A percentile compares a stretch with the other conserved stretches of the same genome.
phyloP scores from a whole-genome alignment of 2,329 filamentous ascomycete species.

The Aspergillus sp. region DNA sequence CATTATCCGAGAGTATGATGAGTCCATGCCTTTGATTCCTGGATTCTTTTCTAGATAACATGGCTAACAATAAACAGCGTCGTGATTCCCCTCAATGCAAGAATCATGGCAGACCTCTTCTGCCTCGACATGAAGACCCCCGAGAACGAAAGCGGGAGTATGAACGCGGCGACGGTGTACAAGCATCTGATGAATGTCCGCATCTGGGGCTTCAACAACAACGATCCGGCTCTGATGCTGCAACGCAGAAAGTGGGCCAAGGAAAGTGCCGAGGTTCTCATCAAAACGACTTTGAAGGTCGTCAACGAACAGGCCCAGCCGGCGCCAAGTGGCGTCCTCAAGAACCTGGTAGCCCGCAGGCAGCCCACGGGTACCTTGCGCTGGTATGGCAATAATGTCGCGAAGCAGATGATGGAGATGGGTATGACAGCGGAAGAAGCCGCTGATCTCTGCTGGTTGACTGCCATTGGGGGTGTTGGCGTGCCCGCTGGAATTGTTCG shows the following conservation, averaged over 20 bases:
- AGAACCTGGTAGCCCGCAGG: neutral
- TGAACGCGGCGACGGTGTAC: constrained; percentile 57
- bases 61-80: constrained; percentile 8
- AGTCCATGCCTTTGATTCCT: too few relatives aligned
- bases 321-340: neutral
- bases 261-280: constrained; percentile 39
- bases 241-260: constrained; percentile 46
- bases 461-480: constrained; percentile 42
- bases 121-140: constrained; percentile 22
- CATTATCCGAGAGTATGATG: constrained; percentile 20
- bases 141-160: constrained; percentile 31
- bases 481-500: constrained; percentile 41
- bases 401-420: constrained; percentile 35
- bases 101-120: constrained; percentile 26
- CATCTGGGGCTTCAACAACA: constrained; percentile 49
- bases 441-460: constrained; percentile 18
- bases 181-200: constrained; percentile 45
- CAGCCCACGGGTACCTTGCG: constrained; percentile 32
- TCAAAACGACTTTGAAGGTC: constrained; percentile 40
- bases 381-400: constrained; percentile 40
- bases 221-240: constrained; percentile 49
- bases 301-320: constrained; percentile 18
- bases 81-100: constrained; percentile 25
- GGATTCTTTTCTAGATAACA: too few relatives aligned
- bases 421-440: constrained; percentile 15